These are phyloP conservation scores for Pseudozyma pruni DNA, from an alignment of 1,284 basidiomycete genomes.

Conservation along the genomic window DNA sequence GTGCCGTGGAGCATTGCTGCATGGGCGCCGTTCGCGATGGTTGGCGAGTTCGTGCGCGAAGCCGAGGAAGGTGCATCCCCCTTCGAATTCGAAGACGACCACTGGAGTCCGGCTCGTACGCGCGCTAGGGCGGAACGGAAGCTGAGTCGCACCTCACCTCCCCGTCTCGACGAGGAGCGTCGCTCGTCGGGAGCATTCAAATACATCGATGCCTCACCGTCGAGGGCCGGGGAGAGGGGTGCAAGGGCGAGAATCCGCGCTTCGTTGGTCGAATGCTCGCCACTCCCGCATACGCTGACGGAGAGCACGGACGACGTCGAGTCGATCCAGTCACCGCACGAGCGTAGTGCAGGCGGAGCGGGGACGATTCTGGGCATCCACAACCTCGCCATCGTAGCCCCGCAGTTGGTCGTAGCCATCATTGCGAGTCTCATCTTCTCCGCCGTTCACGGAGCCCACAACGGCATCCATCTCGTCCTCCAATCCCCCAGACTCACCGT, in stretches of 20 bases:
- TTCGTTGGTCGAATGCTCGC: constrained; percentile 45
- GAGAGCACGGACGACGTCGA: not conserved
- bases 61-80: constrained; percentile 51
- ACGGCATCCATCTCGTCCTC: constrained; percentile 25
- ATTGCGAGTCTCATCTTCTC: constrained; percentile 85
- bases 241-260: constrained; percentile 23
- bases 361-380: constrained; percentile 97
- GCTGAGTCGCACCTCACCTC: not conserved
- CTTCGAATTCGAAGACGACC: constrained; percentile 51
- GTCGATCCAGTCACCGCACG: not conserved
- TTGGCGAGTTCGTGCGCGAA: constrained; percentile 63
- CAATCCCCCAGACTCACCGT: not conserved
- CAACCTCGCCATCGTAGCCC: constrained; percentile 76
- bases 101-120: constrained; percentile 32
- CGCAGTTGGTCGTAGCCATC: constrained; percentile 75
- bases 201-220: constrained; percentile 19
- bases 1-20: constrained; percentile 64
- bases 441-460: constrained; percentile 67
- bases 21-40: constrained; percentile 66
- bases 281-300: constrained; percentile 18
- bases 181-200: constrained; percentile 19
- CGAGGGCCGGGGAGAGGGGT: constrained; percentile 8
- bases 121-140: constrained; percentile 10
- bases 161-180: too few relatives aligned
- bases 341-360: constrained; percentile 72